These are phyloP conservation scores for Linderniella brevidens DNA, from an alignment of 257 asterid genomes.

Conservation along the genomic window DNA sequence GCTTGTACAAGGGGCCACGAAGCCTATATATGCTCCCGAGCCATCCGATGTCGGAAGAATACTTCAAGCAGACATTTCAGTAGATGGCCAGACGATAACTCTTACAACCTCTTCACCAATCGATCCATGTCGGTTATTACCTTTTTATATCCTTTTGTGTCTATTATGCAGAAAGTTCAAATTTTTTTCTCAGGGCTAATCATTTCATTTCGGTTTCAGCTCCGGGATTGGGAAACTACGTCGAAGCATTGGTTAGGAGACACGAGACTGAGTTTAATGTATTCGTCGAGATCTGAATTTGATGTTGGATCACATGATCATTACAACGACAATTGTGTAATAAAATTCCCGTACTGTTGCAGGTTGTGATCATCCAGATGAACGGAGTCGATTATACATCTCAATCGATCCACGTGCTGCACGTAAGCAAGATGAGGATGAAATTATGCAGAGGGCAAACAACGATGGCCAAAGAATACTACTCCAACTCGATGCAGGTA, in stretches of 20 bases:
- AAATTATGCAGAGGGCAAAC: slow-evolving; percentile 68
- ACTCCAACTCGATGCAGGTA: slow-evolving; percentile 91
- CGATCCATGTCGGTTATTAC: slow-evolving; percentile 33
- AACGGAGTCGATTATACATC: slow-evolving; percentile 43
- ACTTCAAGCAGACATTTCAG: slow-evolving; percentile 42
- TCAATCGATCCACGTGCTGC: slow-evolving; percentile 59
- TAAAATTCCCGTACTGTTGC: slow-evolving; percentile 8
- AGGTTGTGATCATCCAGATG: slow-evolving; percentile 75
- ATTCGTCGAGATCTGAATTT: background rate
- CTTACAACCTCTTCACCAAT: slow-evolving; percentile 39
- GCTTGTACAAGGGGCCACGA: slow-evolving; percentile 43
- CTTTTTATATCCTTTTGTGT: background rate
- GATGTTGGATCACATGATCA: too few relatives aligned
- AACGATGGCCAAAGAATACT: slow-evolving; percentile 56
- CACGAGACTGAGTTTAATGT: slow-evolving; percentile 68
- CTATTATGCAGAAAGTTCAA: background rate
- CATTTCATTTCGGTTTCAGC: slow-evolving; percentile 27
- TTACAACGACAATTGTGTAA: too few relatives aligned
- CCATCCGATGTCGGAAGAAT: slow-evolving; percentile 63
- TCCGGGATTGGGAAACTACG: slow-evolving; percentile 70
- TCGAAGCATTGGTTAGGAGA: slow-evolving; percentile 65
- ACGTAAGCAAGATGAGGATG: slow-evolving; percentile 81
- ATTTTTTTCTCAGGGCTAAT: slow-evolving; percentile 1
- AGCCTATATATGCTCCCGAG: slow-evolving; percentile 60
- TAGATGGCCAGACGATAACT: slow-evolving; percentile 22